Evolutionary conservation across 371 early-diverging fungal species (phyloP).

Genomic region (Quaeritorhiza haematococci): DNA sequence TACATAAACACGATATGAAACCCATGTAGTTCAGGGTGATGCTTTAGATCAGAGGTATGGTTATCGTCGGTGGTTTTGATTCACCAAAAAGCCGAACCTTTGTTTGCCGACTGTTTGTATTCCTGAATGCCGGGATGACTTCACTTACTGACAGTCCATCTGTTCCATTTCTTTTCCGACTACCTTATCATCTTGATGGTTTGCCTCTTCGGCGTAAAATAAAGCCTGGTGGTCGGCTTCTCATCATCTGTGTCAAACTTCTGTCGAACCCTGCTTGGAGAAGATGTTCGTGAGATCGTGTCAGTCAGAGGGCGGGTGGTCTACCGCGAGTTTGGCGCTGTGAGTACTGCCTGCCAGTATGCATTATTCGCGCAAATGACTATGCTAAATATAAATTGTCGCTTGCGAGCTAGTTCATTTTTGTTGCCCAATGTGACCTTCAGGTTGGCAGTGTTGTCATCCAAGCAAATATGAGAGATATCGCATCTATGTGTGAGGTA

Average conservation of each 20-base stretch:
- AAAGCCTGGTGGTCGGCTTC: conserved; percentile 45
- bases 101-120: background rate
- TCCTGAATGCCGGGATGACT: background rate
- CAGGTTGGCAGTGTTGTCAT: conserved; percentile 29
- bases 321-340: conserved; percentile 43
- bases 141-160: background rate
- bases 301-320: conserved; percentile 35
- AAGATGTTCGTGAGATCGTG: conserved; percentile 43
- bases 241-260: conserved; percentile 49
- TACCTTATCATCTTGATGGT: background rate
- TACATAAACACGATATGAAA: background rate
- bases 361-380: background rate
- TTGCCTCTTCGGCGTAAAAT: background rate
- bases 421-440: conserved; percentile 44
- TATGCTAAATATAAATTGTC: background rate
- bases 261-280: conserved; percentile 43
- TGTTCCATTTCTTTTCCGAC: background rate
- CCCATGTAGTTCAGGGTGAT: conserved; percentile 34
- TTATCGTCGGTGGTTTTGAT: background rate
- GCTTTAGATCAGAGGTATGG: conserved; percentile 36
- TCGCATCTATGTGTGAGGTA: conserved; percentile 45
- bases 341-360: conserved; percentile 10
- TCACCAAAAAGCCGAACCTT: background rate
- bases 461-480: conserved; percentile 41
- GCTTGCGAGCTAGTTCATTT: conserved; percentile 32